These are phyloP conservation scores for Aspergillus intermedius DNA, from an alignment of 2,329 filamentous ascomycete genomes.

Conservation along the genomic window DNA sequence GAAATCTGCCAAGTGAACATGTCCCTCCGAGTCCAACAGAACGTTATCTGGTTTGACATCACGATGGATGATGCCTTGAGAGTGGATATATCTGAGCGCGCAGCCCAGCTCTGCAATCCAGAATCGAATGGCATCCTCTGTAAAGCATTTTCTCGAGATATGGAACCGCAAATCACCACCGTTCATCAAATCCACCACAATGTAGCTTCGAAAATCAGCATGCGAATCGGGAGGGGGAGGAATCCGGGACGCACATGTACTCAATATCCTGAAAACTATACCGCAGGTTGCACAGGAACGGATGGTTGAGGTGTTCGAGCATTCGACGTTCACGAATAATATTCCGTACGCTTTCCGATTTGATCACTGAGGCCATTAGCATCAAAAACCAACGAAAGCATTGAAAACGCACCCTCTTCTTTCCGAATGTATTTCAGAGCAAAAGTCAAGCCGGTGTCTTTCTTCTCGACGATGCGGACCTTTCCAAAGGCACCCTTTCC, in stretches of 20 bases:
- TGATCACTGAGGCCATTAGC: conserved; percentile 62
- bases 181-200: conserved; percentile 97
- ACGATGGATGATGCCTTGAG: conserved; percentile 80
- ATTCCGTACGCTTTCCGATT: conserved; percentile 94
- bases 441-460: conserved; percentile 89
- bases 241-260: conserved; percentile 69
- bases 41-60: conserved; percentile 93
- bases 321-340: conserved; percentile 96
- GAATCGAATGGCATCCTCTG: conserved; percentile 91
- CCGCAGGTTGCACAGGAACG: conserved; percentile 94
- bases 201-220: conserved; percentile 53
- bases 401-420: conserved; percentile 68
- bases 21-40: conserved; percentile 76
- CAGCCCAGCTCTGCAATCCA: conserved; percentile 95
- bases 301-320: conserved; percentile 96
- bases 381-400: neutral
- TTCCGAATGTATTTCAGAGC: conserved; percentile 97
- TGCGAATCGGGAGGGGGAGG: neutral
- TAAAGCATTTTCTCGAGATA: conserved; percentile 96
- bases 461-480: conserved; percentile 95
- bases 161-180: conserved; percentile 95
- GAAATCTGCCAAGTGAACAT: conserved; percentile 97
- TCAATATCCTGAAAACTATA: conserved; percentile 99
- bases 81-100: conserved; percentile 79
- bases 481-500: conserved; percentile 98